Percentiles rank a stretch among this genome's conserved stretches.
Evolutionary conservation across 257 asterid species (phyloP).

Genomic region (Cynanchum wilfordii): DNA sequence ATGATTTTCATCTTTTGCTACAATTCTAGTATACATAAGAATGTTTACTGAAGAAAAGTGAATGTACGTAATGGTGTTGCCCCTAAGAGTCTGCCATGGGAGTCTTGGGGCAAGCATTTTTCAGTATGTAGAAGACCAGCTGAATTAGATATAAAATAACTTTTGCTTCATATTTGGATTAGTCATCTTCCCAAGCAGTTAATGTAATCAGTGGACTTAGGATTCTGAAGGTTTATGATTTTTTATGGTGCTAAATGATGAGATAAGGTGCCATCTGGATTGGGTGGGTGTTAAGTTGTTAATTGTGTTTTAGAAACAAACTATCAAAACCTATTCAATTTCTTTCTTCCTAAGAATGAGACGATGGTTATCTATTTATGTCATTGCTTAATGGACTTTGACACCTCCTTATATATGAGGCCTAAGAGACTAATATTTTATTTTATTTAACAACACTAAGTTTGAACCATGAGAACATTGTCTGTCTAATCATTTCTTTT

Average conservation of each 20-base stretch:
- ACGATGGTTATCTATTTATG: background rate
- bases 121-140: background rate
- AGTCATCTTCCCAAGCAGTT: background rate
- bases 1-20: background rate
- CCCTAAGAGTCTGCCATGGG: background rate
- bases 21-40: background rate
- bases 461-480: background rate
- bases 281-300: background rate
- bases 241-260: background rate
- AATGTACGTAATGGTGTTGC: background rate
- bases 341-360: background rate
- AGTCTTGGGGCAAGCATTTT: background rate
- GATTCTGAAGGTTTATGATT: background rate
- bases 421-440: background rate
- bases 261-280: background rate
- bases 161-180: background rate
- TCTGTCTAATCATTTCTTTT: background rate
- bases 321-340: background rate
- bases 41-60: background rate
- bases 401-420: background rate
- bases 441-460: background rate
- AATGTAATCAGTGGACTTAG: background rate
- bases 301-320: background rate
- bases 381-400: background rate
- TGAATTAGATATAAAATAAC: background rate